Conservation (phyloP, 306 rosid species). For the Canavalia ensiformis region DNA sequence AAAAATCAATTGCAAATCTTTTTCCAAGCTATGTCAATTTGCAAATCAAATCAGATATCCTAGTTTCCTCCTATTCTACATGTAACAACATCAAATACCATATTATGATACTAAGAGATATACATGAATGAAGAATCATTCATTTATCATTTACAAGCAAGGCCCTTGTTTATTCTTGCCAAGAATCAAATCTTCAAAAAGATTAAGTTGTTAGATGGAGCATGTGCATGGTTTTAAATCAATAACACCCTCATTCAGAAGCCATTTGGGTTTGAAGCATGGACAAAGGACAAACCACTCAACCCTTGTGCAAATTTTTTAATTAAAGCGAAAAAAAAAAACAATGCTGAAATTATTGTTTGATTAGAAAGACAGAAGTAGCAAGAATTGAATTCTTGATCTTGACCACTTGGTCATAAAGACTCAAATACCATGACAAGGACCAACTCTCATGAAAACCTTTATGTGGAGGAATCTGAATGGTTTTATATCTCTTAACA, state of each 20-base stretch:
- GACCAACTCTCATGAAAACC: slow-evolving; percentile 30
- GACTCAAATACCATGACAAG: slow-evolving; percentile 29
- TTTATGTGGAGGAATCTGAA: slow-evolving; percentile 16
- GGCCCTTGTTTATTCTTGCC: slow-evolving; percentile 5
- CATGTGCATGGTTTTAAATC: slow-evolving; percentile 21
- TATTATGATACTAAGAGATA: slow-evolving; percentile 24
- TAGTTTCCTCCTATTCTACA: background rate
- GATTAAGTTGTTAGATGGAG: slow-evolving; percentile 5
- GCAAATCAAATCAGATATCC: slow-evolving; percentile 34
- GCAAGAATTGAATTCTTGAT: slow-evolving; percentile 16
- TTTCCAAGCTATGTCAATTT: slow-evolving; percentile 30
- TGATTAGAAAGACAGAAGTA: background rate
- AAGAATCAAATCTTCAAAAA: slow-evolving; percentile 20
- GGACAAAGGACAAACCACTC: slow-evolving; percentile 30
- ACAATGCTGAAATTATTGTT: background rate
- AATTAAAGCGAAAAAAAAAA: background rate
- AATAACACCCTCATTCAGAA: slow-evolving; percentile 14
- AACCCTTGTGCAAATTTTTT: background rate
- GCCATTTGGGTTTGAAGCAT: slow-evolving; percentile 10
- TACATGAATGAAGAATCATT: slow-evolving; percentile 20
- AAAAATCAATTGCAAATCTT: slow-evolving; percentile 26
- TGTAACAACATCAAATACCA: slow-evolving; percentile 15
- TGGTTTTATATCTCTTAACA: slow-evolving; percentile 22
- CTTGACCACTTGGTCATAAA: slow-evolving; percentile 23
- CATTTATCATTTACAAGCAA: slow-evolving; percentile 26